Conservation (phyloP, 805 yeast species). For the Brettanomyces custersianus region DNA sequence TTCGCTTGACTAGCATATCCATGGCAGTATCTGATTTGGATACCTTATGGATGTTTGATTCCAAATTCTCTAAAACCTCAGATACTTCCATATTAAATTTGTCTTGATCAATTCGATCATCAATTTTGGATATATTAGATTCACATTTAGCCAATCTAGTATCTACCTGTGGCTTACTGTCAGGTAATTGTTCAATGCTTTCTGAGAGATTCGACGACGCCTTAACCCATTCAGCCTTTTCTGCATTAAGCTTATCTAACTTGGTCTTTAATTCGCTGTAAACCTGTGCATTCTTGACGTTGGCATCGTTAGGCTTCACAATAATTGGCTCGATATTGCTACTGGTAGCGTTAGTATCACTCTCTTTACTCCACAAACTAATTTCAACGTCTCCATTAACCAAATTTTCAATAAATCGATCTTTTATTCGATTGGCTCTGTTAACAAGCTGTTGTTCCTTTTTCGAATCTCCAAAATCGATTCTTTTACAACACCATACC, state of each 20-base stretch:
- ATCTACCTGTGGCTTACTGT: conserved; percentile 4
- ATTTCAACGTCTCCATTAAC: conserved; percentile 50
- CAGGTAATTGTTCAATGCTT: background rate
- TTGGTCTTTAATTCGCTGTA: conserved; percentile 37
- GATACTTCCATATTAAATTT: conserved; percentile 7
- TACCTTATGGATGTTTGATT: conserved; percentile 20
- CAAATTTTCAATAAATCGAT: conserved; percentile 51
- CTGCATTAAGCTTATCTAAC: conserved; percentile 33
- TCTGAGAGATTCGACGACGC: background rate
- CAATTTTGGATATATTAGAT: background rate
- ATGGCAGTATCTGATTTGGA: conserved; percentile 17
- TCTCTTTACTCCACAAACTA: conserved; percentile 51
- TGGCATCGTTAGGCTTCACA: conserved; percentile 51
- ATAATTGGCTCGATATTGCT: conserved; percentile 16
- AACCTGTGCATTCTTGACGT: conserved; percentile 40
- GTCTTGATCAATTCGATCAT: background rate
- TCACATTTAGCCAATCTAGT: background rate
- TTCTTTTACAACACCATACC: conserved; percentile 57
- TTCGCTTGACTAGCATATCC: conserved; percentile 12
- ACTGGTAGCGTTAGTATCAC: background rate
- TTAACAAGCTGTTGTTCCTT: conserved; percentile 12
- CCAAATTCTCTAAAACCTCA: conserved; percentile 28
- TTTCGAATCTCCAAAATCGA: conserved; percentile 16
- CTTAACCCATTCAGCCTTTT: conserved; percentile 22
- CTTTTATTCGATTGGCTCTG: conserved; percentile 40